Evolutionary conservation across 495 filamentous ascomycete genomes (phyloP).

Genomic region (Hypoxylon trugodes): DNA sequence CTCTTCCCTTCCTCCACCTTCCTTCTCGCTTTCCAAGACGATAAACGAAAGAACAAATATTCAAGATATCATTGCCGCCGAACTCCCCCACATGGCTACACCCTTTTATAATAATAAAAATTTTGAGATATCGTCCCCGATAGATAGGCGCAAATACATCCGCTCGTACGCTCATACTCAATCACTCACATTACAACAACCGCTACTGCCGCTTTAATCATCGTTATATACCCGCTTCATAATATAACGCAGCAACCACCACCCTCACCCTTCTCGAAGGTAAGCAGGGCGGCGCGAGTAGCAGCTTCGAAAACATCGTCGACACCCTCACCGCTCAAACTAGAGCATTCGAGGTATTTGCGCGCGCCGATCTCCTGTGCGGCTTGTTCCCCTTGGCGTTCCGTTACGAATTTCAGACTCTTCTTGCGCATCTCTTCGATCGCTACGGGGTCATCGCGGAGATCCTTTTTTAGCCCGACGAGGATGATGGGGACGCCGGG

Average conservation of each 20-base stretch:
- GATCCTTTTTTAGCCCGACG: conserved; percentile 97
- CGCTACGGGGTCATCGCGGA: conserved; percentile 91
- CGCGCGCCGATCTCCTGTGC: conserved; percentile 87
- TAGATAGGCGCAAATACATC: too few relatives aligned
- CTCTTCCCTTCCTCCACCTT: not conserved
- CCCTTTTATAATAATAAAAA: conserved; percentile 17
- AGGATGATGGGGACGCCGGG: conserved; percentile 94
- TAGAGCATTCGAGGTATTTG: conserved; percentile 98
- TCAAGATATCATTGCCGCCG: conserved; percentile 5
- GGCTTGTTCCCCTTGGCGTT: conserved; percentile 80
- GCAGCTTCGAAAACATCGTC: conserved; percentile 99
- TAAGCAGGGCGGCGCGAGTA: conserved; percentile 91
- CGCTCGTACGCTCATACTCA: too few relatives aligned
- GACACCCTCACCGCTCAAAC: conserved; percentile 95
- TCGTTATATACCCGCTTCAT: conserved; percentile 57
- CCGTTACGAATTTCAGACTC: conserved; percentile 82
- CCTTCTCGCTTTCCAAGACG: not conserved
- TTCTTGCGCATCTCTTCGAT: conserved; percentile 98
- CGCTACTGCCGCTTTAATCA: not conserved
- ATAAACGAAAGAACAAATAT: conserved; percentile 15
- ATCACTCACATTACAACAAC: too few relatives aligned
- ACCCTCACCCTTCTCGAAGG: conserved; percentile 86
- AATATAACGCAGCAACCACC: conserved; percentile 90
- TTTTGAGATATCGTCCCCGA: too few relatives aligned
- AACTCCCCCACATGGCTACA: conserved; percentile 17